phyloP scores from a whole-genome alignment of 2,329 filamentous ascomycete species.

The Colletotrichum sp. region DNA sequence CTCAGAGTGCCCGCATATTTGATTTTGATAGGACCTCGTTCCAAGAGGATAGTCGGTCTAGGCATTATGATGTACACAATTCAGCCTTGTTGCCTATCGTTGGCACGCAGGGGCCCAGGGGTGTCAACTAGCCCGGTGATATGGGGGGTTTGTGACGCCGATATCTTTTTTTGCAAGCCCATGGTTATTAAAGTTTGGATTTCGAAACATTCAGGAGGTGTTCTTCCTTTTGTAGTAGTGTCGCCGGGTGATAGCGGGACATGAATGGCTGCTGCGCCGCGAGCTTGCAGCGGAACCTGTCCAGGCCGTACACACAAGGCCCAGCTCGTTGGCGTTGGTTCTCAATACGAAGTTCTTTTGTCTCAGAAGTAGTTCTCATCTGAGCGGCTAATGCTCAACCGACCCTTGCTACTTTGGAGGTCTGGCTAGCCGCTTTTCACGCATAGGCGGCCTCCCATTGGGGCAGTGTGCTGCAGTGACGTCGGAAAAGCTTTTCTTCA shows the following conservation, averaged over 20 bases:
- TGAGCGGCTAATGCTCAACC: neutral
- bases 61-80: neutral
- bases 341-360: neutral
- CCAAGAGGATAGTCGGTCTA: rapidly evolving
- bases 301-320: neutral
- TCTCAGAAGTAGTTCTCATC: neutral
- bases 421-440: neutral
- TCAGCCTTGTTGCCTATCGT: neutral
- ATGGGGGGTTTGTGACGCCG: neutral
- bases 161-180: neutral
- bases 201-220: neutral
- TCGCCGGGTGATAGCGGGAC: rapidly evolving
- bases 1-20: neutral
- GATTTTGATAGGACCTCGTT: neutral
- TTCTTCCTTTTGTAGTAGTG: neutral
- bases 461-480: neutral
- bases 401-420: rapidly evolving
- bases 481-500: no score
- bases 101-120: rapidly evolving
- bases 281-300: neutral
- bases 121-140: neutral
- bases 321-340: neutral
- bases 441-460: neutral
- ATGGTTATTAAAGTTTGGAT: neutral
- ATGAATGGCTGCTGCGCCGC: neutral